Evolutionary conservation across 805 yeast species (phyloP).

Genomic region (Monosporozyma yasuniensis): DNA sequence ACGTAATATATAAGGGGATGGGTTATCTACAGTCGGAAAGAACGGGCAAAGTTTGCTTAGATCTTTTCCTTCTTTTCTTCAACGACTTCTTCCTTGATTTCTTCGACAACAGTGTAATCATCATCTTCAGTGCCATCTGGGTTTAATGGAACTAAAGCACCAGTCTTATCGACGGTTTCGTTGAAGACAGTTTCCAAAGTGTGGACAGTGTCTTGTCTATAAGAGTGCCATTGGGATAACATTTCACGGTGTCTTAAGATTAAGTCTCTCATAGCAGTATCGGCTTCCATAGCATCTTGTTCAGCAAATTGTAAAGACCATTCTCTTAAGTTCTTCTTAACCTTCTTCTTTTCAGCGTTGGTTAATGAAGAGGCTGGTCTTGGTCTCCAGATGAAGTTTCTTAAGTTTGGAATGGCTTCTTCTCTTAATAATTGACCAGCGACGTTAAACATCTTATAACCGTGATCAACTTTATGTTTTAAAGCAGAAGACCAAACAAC

Average conservation of each 20-base stretch:
- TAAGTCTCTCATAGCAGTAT: slow-evolving; percentile 82
- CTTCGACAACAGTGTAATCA: slow-evolving; percentile 60
- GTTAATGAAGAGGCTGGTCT: slow-evolving; percentile 76
- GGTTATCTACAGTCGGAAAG: not conserved
- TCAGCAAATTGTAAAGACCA: slow-evolving; percentile 91
- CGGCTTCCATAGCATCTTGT: slow-evolving; percentile 90
- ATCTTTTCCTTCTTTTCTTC: slow-evolving; percentile 61
- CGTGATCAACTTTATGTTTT: slow-evolving; percentile 81
- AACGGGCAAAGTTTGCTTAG: not conserved
- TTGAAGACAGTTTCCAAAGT: slow-evolving; percentile 32
- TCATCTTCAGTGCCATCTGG: slow-evolving; percentile 37
- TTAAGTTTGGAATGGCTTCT: slow-evolving; percentile 73
- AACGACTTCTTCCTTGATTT: slow-evolving; percentile 63
- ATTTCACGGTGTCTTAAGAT: slow-evolving; percentile 74
- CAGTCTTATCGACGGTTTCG: slow-evolving; percentile 25
- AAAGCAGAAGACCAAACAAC: slow-evolving; percentile 82
- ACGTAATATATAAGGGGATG: not conserved
- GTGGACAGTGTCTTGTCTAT: slow-evolving; percentile 50
- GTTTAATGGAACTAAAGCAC: slow-evolving; percentile 19
- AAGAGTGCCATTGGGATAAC: slow-evolving; percentile 77
- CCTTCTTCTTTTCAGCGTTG: slow-evolving; percentile 77
- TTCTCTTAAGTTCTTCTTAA: slow-evolving; percentile 80
- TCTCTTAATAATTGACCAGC: slow-evolving; percentile 71
- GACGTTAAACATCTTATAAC: slow-evolving; percentile 79
- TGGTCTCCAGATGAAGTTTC: slow-evolving; percentile 93